Evolutionary conservation across 306 rosid genomes (phyloP).

Genomic region (Psophocarpus tetragonolobus): DNA sequence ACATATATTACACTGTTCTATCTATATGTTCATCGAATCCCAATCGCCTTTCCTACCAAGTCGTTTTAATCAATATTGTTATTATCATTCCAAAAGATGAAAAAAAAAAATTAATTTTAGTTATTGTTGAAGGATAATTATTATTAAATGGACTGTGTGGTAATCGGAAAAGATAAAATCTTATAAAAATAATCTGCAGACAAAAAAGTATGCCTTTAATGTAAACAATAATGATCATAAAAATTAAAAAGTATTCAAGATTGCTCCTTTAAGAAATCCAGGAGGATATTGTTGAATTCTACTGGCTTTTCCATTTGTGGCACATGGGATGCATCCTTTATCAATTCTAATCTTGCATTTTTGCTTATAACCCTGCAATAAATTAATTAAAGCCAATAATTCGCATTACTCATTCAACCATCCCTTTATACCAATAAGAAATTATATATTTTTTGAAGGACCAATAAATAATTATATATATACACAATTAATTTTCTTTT

Average conservation of each 20-base stretch:
- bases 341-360: slow-evolving; percentile 63
- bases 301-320: slow-evolving; percentile 72
- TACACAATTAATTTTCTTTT: not conserved
- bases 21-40: not conserved
- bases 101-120: not conserved
- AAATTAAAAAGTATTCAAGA: slow-evolving; percentile 3
- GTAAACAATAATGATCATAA: not conserved
- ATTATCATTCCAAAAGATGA: not conserved
- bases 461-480: not conserved
- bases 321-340: slow-evolving; percentile 69
- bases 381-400: not conserved
- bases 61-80: not conserved
- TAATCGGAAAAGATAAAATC: not conserved
- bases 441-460: too few relatives aligned
- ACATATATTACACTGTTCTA: not conserved
- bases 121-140: not conserved
- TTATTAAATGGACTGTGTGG: not conserved
- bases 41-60: not conserved
- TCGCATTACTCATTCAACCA: not conserved
- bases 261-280: slow-evolving; percentile 44
- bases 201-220: not conserved
- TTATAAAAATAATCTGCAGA: not conserved
- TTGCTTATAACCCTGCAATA: slow-evolving; percentile 62
- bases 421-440: not conserved
- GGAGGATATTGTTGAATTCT: slow-evolving; percentile 60